Evolutionary conservation across 2,329 filamentous ascomycete species (phyloP), one percentile per base, ranked within the genome.

Genomic region (Xylariaceae sp.): DNA sequence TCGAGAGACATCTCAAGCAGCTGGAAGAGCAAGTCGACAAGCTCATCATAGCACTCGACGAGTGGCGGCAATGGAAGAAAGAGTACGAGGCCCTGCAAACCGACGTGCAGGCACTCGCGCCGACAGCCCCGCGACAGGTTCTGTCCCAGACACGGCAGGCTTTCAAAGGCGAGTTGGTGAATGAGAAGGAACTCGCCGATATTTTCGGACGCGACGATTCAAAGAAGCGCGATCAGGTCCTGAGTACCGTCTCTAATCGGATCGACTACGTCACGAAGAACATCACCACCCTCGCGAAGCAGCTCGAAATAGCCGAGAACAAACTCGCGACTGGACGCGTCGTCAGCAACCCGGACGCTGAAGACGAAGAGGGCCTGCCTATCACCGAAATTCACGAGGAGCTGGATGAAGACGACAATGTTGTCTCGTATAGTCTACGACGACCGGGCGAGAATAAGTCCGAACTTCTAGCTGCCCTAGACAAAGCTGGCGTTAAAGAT

Each of bases 341-440:
- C 2, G 74, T 84, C 49, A 82, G 80, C 58, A 80, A 86, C 23
- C 82, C 86, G 0, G 84, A 86, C 56, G 78, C 81, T 50, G 79
- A 78, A 55, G 85, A 88, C 61, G 88, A 89, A 61, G 85, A 86
- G 10, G 87, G 86, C 1, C 77, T 92, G 55, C 89, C 92, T 0
- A 83, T 97, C 60, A 92, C 89, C 37, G 94, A 97, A 68, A 97
- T 99, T 65, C 80, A 91, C 57, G 94, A 99, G 74, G 86, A 96
- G 75, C 78, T 97, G 23, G 94, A 97, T 70, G 92, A 97, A 7
- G 84, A 96, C 9, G 94, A 87, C 58, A 94, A 96, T 69, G 82
- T 97, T 3, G 74, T 96, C 53, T 89, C 84, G 0, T 85, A 82
- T 66, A 82, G 78, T 57, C 76, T 88, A 35, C 83, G 85, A 44